Base-by-base conservation (phyloP, 2,329 filamentous ascomycete genomes). In the Nothomitra cinnamomea region DNA sequence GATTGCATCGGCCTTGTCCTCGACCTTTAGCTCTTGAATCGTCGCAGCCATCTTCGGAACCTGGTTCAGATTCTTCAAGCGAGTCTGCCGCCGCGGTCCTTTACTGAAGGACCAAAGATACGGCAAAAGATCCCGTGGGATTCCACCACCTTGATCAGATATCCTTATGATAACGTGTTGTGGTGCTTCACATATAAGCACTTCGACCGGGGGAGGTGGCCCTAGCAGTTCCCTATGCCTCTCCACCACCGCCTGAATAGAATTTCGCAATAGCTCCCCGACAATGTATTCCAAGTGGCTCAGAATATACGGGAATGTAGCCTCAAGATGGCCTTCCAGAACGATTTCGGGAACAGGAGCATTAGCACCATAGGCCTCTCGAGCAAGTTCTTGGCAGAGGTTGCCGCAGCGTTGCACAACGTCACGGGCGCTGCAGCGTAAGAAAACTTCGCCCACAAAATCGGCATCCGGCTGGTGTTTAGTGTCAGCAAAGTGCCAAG, bases 51-150 rank as follows among this genome's bases (percentile, higher is more conserved):
- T 84, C 56, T 86, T 85, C 2, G 92, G 92, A 1, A 98, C 90
- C 58, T 83, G 80, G 10, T 79, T 79, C 7, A 98, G 76, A 64
- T 95, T 96, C 60, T 86, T 74, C n/a, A 96, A 75, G 2, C 87
- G 80, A 56, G 80, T 77, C 59, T 83, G 75, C 55, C 81, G 85
- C 36, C 87, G 80, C 1, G 89, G 87, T 0, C 90, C 90, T 68
- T 96, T 96, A 68, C 82, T 88, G 66, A 98, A 98, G 24, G 88
- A 94, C 92, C 94, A 98, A 4, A 98, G 75, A 64, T 94, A 85
- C 0, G 90, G 89, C 21, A 95, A 71, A 55, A 90, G 79, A 43
- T 92, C 86, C 50, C 82, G 79, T 0, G 88, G 83, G 53, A 98
- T 87, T 36, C 94, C 92, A 57, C 94, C 92, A 50, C 90, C 92